Evolutionary conservation across 2,329 filamentous ascomycete species (phyloP), one percentile per base, ranked within the genome.

Genomic region (Epichloe bromicola): DNA sequence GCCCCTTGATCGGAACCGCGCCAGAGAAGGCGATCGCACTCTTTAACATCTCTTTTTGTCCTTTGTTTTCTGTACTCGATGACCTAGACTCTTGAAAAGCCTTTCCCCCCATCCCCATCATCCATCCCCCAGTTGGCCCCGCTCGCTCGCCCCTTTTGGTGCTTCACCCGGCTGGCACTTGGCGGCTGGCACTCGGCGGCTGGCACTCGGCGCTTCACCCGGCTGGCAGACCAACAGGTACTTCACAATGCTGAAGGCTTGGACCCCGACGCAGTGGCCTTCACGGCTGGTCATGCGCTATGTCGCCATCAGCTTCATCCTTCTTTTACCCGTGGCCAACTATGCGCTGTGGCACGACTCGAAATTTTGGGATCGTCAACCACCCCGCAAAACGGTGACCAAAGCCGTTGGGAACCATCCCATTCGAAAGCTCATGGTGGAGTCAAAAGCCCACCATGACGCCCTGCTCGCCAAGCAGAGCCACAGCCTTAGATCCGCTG

Each of bases 401-500:
- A 59, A 58, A 23, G 42, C 59, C 36, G 58, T 56, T 17, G 56
- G 59, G 3, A 60, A 62, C 37, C 74, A 79, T 55, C 73, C 75
- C n/a, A 78, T 79, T 55, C 69, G 73, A 55, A 63, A 65, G 37
- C 68, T 79, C 41, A 74, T 79, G 56, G 59, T 62, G 41, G 66
- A 71, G 5, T 74, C 75, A 49, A 70, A 70, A 46, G 58, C 63
- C 36, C 62, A 63, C 15, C 75, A 76, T 55, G 65, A 69, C 14
- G 56, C 60, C 8, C 56, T 72, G 26, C 62, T 79, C 17, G 58
- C 66, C 14, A 66, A 68, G 36, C 69, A 73, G 53, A 78, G 76
- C 36, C 64, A 63, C 52, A 70, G 71, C 15, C 64, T 84, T 48
- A 63, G 66, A 10, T 69, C 74, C 14, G 75, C 78, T 5, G 77